Base-by-base conservation (phyloP, 2,329 filamentous ascomycete species). In the Xylaria sp. region DNA sequence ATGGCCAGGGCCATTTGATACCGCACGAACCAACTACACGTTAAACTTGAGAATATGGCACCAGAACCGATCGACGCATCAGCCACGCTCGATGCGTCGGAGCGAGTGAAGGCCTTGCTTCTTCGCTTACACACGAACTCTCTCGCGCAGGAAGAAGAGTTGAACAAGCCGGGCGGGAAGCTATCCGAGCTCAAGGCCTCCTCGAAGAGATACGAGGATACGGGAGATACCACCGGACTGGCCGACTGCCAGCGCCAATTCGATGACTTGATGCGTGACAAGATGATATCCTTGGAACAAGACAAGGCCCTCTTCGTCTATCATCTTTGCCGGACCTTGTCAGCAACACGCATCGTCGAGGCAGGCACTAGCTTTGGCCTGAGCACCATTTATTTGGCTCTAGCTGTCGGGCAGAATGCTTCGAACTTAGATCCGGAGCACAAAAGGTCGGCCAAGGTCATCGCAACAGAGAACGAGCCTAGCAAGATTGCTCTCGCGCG, bases 401-500 rank as follows among this genome's bases (percentile, higher is more conserved):
- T 69, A 19, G 67, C 59, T 1, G 85, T 86, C 0, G 81, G 81
- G 0, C 81, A 85, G 63, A 89, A 86, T 65, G 80, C 79, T 0
- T 21, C 59, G 2, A 64, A 42, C 30, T 72, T 69, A 0, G 67
- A 61, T 2, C 71, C 1, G 42, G 65, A 64, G 14, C 48, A 64
- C 27, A 11, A 67, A 39, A 58, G 30, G 61, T 36, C 42, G 1
- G 85, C 82, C 0, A 81, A 72, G 47, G 87, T 90, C 0, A 85
- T 90, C 73, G 88, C 83, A 0, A 90, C 88, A 0, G 88, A 90
- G 76, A 84, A 88, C 30, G 88, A 90, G 74, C 74, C 79, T 0
- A 75, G 72, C 5, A 90, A 69, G 30, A 60, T 90, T 76, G 86
- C 86, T 0, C 77, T 75, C 57, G 88, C 89, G 5, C 80, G 80